Conservation (phyloP, 2,329 filamentous ascomycete genomes). For the Coniochaeta pulveracea region DNA sequence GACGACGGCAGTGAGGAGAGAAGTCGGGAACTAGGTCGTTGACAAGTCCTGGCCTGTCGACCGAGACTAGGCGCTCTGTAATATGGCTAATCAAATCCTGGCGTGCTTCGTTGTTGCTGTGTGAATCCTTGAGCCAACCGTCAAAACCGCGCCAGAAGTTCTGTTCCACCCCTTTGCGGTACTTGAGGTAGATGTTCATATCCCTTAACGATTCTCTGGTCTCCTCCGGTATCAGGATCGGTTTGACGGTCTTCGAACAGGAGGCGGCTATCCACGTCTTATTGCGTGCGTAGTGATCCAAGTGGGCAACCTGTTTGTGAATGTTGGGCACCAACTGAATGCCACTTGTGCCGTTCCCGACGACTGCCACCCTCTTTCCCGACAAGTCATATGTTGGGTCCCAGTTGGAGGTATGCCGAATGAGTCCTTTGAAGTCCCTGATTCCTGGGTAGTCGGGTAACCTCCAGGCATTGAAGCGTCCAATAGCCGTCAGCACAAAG, state of each 20-base stretch:
- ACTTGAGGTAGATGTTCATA: slow-evolving; percentile 26
- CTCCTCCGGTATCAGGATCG: slow-evolving; percentile 42
- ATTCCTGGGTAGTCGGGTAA: slow-evolving; percentile 20
- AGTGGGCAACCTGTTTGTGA: slow-evolving; percentile 5
- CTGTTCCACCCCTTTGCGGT: slow-evolving; percentile 29
- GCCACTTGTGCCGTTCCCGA: slow-evolving; percentile 19
- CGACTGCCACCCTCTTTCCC: slow-evolving; percentile 16
- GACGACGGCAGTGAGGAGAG: slow-evolving; percentile 28
- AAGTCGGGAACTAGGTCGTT: slow-evolving; percentile 34
- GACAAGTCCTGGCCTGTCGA: slow-evolving; percentile 43
- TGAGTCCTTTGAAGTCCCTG: slow-evolving; percentile 15
- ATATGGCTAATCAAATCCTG: slow-evolving; percentile 40
- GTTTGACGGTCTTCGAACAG: slow-evolving; percentile 29
- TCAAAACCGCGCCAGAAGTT: slow-evolving; percentile 26
- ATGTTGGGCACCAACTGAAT: slow-evolving; percentile 17
- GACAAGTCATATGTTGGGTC: slow-evolving; percentile 10
- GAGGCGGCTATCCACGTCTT: slow-evolving; percentile 17
- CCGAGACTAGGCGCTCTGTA: slow-evolving; percentile 34
- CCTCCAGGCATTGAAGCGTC: slow-evolving; percentile 13
- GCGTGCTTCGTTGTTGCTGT: slow-evolving; percentile 30
- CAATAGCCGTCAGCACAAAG: slow-evolving; percentile 9
- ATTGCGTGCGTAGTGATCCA: slow-evolving; percentile 2
- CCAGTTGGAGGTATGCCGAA: slow-evolving; percentile 19
- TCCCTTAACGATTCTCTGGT: slow-evolving; percentile 20
- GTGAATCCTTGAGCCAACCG: slow-evolving; percentile 23